These are phyloP conservation scores for Kodamaea laetipori DNA, from an alignment of 805 yeast genomes.

Conservation along the genomic window DNA sequence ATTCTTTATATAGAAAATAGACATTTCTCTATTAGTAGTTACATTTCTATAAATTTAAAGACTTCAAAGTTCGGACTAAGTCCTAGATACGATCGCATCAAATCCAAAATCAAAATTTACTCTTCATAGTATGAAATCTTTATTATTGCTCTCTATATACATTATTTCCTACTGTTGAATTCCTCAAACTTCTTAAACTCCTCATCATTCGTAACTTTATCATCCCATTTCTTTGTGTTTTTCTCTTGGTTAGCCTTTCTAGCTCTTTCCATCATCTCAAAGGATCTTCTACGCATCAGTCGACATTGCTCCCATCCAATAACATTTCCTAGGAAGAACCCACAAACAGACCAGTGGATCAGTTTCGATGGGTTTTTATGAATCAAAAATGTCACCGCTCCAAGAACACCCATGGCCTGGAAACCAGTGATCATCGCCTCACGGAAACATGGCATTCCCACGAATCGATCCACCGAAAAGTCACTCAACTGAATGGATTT, in stretches of 20 bases:
- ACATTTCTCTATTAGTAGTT: no score
- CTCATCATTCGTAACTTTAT: conserved; percentile 17
- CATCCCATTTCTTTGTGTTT: conserved; percentile 33
- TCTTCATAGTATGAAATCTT: no score
- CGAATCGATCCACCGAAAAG: conserved; percentile 52
- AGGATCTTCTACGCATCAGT: conserved; percentile 62
- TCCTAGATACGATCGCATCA: no score
- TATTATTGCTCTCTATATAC: neutral
- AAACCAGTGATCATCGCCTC: conserved; percentile 79
- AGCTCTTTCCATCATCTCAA: conserved; percentile 69
- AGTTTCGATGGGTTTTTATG: conserved; percentile 65
- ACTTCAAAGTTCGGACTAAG: no score
- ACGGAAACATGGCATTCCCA: conserved; percentile 73
- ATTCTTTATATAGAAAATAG: no score
- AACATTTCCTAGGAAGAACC: conserved; percentile 74
- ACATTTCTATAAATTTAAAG: no score
- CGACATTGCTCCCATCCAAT: conserved; percentile 95
- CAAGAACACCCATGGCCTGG: conserved; percentile 68
- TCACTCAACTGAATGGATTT: conserved; percentile 48
- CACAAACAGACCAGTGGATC: conserved; percentile 81
- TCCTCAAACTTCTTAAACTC: conserved; percentile 16
- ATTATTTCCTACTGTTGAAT: conserved; percentile 14
- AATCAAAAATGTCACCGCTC: conserved; percentile 64
- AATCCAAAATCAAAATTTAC: no score
- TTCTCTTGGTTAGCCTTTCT: conserved; percentile 48